Conservation (phyloP, 129 eudicot species). For the Flaveria sonorensis region DNA sequence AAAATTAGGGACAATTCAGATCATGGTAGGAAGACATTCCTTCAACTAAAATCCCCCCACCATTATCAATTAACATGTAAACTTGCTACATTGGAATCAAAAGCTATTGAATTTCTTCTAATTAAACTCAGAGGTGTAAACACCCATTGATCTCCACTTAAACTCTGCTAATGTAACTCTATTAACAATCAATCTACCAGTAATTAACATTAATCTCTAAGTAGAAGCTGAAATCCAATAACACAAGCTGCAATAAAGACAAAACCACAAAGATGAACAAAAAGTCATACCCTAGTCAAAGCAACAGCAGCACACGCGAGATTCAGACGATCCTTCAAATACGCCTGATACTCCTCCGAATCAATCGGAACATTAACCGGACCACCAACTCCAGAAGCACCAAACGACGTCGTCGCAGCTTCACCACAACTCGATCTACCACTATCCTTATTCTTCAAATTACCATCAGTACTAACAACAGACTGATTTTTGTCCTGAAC, state of each 20-base stretch:
- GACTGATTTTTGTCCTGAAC: conserved; percentile 33
- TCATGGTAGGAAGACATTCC: too few species aligned
- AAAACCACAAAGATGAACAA: background rate
- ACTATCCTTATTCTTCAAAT: conserved; percentile 23
- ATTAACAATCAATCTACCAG: background rate
- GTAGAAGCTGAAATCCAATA: background rate
- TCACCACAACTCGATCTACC: conserved; percentile 5
- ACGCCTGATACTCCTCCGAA: conserved; percentile 88
- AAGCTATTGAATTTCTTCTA: background rate
- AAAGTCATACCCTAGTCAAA: conserved; percentile 67
- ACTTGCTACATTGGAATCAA: too few species aligned
- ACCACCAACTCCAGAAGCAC: conserved; percentile 25
- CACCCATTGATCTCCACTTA: background rate
- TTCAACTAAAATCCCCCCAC: too few species aligned
- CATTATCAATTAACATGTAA: too few species aligned
- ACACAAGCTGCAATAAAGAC: conserved; percentile 11
- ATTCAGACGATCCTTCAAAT: conserved; percentile 66
- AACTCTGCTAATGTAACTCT: too few species aligned
- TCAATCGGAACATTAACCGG: conserved; percentile 61
- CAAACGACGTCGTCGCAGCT: conserved; percentile 30
- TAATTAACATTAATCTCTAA: background rate
- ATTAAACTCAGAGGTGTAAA: background rate
- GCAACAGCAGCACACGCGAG: conserved; percentile 99
- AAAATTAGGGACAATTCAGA: too few species aligned
- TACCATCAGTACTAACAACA: background rate